These are phyloP conservation scores for Phragmites australis DNA, from an alignment of 176 grass and related monocot genomes.

Conservation along the genomic window DNA sequence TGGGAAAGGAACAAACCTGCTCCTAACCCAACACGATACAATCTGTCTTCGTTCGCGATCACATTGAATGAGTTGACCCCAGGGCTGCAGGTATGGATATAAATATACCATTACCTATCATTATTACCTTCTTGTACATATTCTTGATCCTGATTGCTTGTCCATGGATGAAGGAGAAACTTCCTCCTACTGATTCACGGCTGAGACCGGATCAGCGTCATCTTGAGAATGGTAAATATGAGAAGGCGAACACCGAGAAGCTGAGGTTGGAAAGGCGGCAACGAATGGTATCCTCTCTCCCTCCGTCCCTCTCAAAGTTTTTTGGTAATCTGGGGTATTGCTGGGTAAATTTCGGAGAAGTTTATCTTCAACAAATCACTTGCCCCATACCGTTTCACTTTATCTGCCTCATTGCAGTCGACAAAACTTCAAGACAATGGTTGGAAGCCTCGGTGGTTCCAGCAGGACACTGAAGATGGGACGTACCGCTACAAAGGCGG, in stretches of 20 bases:
- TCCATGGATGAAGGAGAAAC: conserved; percentile 65
- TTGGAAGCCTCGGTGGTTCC: conserved; percentile 70
- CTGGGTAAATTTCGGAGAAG: background rate
- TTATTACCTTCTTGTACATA: background rate
- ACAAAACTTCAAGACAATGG: conserved; percentile 71
- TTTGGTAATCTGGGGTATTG: background rate
- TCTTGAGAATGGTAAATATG: conserved; percentile 90
- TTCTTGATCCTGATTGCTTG: background rate
- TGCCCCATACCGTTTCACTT: background rate
- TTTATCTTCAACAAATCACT: background rate
- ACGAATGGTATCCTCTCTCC: conserved; percentile 59
- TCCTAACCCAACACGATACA: conserved; percentile 79
- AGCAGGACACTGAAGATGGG: conserved; percentile 26
- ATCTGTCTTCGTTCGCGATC: conserved; percentile 88
- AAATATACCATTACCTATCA: background rate
- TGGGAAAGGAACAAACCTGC: conserved; percentile 91
- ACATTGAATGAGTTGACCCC: conserved; percentile 82
- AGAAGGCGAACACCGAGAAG: conserved; percentile 86
- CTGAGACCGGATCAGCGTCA: conserved; percentile 89
- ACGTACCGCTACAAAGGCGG: conserved; percentile 59
- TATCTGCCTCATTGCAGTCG: conserved; percentile 37
- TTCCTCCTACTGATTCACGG: conserved; percentile 94
- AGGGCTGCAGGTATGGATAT: conserved; percentile 67
- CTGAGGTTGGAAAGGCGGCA: conserved; percentile 76
- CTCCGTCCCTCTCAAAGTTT: background rate